phyloP scores from a whole-genome alignment of 108 stramenopile genomes.

The Skeletonema tropicum region DNA sequence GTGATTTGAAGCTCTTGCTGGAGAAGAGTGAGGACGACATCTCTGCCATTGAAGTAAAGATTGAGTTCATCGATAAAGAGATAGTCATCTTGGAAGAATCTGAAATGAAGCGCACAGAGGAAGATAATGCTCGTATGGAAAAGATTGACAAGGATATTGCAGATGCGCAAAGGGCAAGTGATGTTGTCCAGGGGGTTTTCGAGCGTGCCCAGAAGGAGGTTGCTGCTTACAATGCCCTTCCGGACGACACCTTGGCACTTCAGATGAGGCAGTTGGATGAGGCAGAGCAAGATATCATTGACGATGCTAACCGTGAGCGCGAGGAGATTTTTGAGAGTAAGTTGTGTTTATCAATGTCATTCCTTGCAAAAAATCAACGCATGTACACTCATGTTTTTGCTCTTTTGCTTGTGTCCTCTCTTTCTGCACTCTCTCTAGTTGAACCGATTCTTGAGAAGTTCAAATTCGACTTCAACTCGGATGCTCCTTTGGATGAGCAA shows the following conservation, averaged over 20 bases:
- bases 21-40: slow-evolving; percentile 21
- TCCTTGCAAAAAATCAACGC: background rate
- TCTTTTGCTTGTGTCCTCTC: background rate
- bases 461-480: slow-evolving; percentile 26
- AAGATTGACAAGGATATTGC: slow-evolving; percentile 23
- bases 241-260: slow-evolving; percentile 39
- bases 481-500: slow-evolving; percentile 29
- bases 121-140: slow-evolving; percentile 14
- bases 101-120: slow-evolving; percentile 6
- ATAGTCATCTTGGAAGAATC: slow-evolving; percentile 20
- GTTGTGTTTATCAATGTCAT: background rate
- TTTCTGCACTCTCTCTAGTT: slow-evolving; percentile 7
- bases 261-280: slow-evolving; percentile 49
- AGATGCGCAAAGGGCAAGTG: slow-evolving; percentile 29
- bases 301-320: slow-evolving; percentile 33
- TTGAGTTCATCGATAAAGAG: slow-evolving; percentile 25
- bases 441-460: slow-evolving; percentile 43
- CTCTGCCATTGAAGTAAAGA: slow-evolving; percentile 30
- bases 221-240: slow-evolving; percentile 29
- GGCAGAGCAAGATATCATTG: slow-evolving; percentile 31
- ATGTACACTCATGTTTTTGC: background rate
- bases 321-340: slow-evolving; percentile 29
- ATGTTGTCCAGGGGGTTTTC: slow-evolving; percentile 31
- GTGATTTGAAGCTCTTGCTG: slow-evolving; percentile 21
- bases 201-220: slow-evolving; percentile 39